Conservation (phyloP, 345 rosid species). For the Citrus cavaleriei region DNA sequence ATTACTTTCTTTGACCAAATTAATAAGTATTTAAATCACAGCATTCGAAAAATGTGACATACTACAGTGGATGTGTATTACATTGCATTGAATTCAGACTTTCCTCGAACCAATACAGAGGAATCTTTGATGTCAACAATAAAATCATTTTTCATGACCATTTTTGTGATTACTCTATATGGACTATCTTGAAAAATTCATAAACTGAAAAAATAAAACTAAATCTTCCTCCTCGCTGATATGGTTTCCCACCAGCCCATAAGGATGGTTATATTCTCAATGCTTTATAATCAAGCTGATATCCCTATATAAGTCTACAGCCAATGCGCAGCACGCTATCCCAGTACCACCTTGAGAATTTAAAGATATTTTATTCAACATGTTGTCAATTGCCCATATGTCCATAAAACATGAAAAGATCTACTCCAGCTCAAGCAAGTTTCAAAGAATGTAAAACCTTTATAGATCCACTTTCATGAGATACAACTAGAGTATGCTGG, state of each 20-base stretch:
- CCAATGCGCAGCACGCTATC: not conserved
- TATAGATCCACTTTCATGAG: conserved; percentile 72
- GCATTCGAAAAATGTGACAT: not conserved
- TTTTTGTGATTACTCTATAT: not conserved
- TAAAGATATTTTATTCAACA: not conserved
- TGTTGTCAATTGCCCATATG: not conserved
- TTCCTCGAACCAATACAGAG: not conserved
- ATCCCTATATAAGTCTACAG: not conserved
- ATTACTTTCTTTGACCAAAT: not conserved
- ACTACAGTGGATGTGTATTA: not conserved
- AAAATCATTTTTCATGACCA: not conserved
- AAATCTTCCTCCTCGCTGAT: too few relatives aligned
- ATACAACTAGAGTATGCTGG: conserved; percentile 49
- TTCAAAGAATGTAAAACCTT: conserved; percentile 42
- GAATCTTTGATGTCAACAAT: not conserved
- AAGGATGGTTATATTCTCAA: not conserved
- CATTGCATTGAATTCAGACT: not conserved
- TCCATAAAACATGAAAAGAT: not conserved
- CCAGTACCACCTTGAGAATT: not conserved
- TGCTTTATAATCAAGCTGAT: not conserved
- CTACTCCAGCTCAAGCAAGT: conserved; percentile 7
- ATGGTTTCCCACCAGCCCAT: not conserved
- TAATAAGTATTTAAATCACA: not conserved
- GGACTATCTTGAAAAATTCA: not conserved
- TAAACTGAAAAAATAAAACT: not conserved